These are phyloP conservation scores for Pseudogymnoascus destructans DNA, from an alignment of 2,329 filamentous ascomycete species.

Conservation along the genomic window DNA sequence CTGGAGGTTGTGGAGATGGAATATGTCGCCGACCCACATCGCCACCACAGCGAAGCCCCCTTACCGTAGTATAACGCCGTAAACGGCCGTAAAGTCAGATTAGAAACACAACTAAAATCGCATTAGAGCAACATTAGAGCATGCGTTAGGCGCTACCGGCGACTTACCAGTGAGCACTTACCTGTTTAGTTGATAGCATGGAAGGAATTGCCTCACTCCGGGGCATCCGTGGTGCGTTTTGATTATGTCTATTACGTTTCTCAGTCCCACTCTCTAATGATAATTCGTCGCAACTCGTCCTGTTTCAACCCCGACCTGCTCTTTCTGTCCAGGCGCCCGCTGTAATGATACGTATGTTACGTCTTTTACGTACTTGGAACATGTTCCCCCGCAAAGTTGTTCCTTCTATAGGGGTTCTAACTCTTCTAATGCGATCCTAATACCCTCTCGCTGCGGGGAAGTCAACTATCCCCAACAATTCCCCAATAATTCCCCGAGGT, in stretches of 20 bases:
- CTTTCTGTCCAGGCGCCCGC: background rate
- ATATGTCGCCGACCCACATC: background rate
- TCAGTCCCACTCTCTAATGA: background rate
- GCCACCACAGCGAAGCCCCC: slow-evolving; percentile 2
- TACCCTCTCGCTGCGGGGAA: background rate
- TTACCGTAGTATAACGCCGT: background rate
- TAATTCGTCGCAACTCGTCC: background rate
- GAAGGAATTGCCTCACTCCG: slow-evolving; percentile 5
- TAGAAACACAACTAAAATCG: background rate
- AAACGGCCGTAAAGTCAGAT: background rate
- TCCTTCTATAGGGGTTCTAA: slow-evolving; percentile 1
- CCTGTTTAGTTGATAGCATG: background rate
- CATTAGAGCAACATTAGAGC: background rate
- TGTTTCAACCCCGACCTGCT: slow-evolving; percentile 2
- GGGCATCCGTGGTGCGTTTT: background rate
- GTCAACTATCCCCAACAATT: background rate
- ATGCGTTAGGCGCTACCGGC: background rate
- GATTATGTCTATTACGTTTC: slow-evolving; percentile 4
- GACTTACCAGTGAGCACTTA: background rate
- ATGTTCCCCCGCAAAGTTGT: background rate
- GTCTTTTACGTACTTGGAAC: slow-evolving; percentile 1
- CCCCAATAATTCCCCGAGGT: slow-evolving; percentile 1
- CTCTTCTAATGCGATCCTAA: background rate
- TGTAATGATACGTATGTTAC: background rate
- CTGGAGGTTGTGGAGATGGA: background rate